Evolutionary conservation across 1,139 yeast genomes (phyloP), one percentile per base, ranked within the genome.

Genomic region (Kluyveromyces sp.): DNA sequence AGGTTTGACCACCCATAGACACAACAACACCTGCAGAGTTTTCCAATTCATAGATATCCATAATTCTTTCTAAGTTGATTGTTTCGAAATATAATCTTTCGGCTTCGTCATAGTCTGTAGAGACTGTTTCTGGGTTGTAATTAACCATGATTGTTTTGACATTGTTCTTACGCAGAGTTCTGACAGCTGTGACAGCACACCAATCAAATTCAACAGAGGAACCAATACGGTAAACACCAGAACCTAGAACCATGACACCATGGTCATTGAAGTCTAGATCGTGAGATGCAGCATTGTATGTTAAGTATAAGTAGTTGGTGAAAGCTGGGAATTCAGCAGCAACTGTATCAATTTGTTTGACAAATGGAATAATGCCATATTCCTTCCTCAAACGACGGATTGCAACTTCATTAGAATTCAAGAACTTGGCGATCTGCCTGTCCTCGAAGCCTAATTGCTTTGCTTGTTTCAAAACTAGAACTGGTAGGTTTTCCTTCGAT

Each of bases 1-100:
- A 88, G 39, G 96, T 87, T 74, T 94, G 98, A 66, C 98, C 98
- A 77, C 98, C 98, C 95, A 92, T 89, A 52, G 97, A 85, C 56
- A 92, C 88, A 55, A 92, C 83, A 53, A 92, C 97, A 74, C 98
- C 98, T 25, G 82, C 71, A 42, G 96, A 83, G 61, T 81, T 79
- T 73, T 94, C 98, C 56, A 89, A 73, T 67, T 92, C 97, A 65
- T 94, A 92, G 57, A 92, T 90, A 73, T 92, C 98, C 68, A 92
- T 75, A 28, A 92, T 95, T 69, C 97, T 81, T 74, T 92, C 98
- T 64, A 90, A 75, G 68, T 88, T 88, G 68, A 92, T 88, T 46
- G 95, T 90, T 74, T 92, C 98, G 64, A 92, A 92, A 73, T 92
- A 92, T 59, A 92, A 79, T 69, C 97, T 80, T 69, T 92, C 98